Base-by-base conservation (phyloP, 352 stramenopile genomes). In the Globisporangium emineosum region DNA sequence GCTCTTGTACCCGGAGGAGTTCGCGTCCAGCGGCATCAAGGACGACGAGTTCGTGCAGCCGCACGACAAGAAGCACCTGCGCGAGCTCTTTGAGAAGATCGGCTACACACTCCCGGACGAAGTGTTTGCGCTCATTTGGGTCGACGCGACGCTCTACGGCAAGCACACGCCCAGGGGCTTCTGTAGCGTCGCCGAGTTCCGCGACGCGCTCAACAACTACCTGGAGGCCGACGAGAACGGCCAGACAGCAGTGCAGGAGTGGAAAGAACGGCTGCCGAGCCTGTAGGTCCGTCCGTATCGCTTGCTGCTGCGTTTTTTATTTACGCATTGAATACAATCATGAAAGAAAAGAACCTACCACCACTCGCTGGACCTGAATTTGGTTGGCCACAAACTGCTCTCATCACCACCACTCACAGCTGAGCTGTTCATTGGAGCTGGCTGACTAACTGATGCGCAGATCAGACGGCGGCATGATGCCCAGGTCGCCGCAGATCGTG, bases 1-100 rank as follows among this genome's bases (percentile, higher is more conserved):
- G 51, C 76, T 98, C 55, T 64, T 98, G 35, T 93, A 97, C 63
- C 89, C 90, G 0, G 81, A 91, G 33, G 66, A 90, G 61, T 96
- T 97, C 68, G 77, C 86, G 17, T 83, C 77, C 9, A 79, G 88
- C 54, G 89, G 89, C 30, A 77, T 97, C 32, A 66, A 80, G 45
- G 90, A 98, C 60, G 76, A 78, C 32, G 90, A 97, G 74, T 97
- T 97, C 60, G 67, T 73, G 21, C 76, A 89, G 55, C 76, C 81
- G 15, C 71, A 86, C 13, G 72, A 80, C 32, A 71, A 76, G 29
- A 78, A 78, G 50, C 83, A 91, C 59, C 60, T 97, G 19, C 72
- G 78, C 12, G 68, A 52, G 13, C 69, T 97, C 27, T 94, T 97
- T 51, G 61, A 80, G 33, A 73, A 83, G 57, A 93, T 92, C 56